These are phyloP conservation scores for Xylaria flabelliformis DNA, from an alignment of 495 filamentous ascomycete species.

Conservation along the genomic window DNA sequence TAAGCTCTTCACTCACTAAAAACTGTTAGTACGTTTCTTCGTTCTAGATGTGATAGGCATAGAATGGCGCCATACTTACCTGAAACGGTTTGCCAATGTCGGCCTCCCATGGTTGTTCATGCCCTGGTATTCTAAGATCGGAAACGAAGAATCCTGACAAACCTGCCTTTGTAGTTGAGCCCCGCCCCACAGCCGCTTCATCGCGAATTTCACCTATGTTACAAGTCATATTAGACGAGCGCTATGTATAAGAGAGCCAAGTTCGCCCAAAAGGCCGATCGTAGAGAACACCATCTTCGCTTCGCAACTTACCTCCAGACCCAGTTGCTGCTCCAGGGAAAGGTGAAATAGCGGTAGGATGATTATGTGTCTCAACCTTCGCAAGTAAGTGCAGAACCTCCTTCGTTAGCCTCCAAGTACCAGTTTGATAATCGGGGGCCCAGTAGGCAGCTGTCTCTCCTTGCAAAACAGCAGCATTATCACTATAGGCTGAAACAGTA, in stretches of 20 bases:
- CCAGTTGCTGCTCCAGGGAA: conserved; percentile 89
- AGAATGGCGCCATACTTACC: conserved; percentile 1
- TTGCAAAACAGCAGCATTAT: conserved; percentile 93
- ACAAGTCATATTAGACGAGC: conserved; percentile 4
- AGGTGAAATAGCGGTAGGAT: conserved; percentile 93
- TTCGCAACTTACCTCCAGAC: conserved; percentile 88
- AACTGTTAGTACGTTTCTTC: conserved; percentile 12
- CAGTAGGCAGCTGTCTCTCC: conserved; percentile 78
- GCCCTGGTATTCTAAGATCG: conserved; percentile 84
- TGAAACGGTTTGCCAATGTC: conserved; percentile 89
- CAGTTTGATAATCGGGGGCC: conserved; percentile 83
- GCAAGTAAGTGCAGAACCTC: conserved; percentile 87
- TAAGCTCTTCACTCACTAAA: conserved; percentile 6
- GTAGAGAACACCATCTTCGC: neutral
- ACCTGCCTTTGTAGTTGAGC: conserved; percentile 92
- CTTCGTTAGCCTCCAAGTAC: conserved; percentile 85
- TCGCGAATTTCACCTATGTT: conserved; percentile 53
- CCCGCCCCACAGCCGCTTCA: conserved; percentile 91
- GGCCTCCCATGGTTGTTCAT: conserved; percentile 78
- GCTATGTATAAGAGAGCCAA: neutral
- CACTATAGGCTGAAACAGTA: conserved; percentile 93
- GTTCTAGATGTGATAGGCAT: neutral
- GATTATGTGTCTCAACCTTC: conserved; percentile 98
- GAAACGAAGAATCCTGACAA: conserved; percentile 94
- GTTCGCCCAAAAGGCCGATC: neutral